Conservation (phyloP, 805 yeast species). For the Yueomyces sp. region DNA sequence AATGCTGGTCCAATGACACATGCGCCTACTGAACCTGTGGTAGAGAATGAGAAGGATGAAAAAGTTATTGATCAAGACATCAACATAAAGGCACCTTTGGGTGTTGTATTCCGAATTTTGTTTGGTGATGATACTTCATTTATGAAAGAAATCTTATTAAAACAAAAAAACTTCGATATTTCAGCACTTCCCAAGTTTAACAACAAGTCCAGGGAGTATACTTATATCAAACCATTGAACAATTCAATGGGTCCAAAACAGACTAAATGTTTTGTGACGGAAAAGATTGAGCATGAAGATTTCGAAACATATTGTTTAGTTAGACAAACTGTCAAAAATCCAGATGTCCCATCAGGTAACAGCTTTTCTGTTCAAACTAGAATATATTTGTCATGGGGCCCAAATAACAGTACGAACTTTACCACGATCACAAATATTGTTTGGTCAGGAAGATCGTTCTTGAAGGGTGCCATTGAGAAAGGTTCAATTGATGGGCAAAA, state of each 20-base stretch:
- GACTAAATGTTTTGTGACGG: slow-evolving; percentile 48
- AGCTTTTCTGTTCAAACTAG: slow-evolving; percentile 51
- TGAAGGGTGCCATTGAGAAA: slow-evolving; percentile 63
- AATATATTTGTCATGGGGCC: slow-evolving; percentile 51
- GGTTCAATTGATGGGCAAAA: slow-evolving; percentile 69
- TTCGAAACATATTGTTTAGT: slow-evolving; percentile 31
- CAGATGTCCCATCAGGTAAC: slow-evolving; percentile 67
- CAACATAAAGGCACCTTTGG: slow-evolving; percentile 47
- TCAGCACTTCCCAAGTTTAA: slow-evolving; percentile 35
- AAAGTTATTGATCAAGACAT: slow-evolving; percentile 38
- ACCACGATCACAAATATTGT: slow-evolving; percentile 44
- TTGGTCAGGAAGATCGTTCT: slow-evolving; percentile 69
- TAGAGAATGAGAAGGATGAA: slow-evolving; percentile 35
- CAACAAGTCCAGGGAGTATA: slow-evolving; percentile 32
- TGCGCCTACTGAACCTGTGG: slow-evolving; percentile 31
- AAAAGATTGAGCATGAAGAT: slow-evolving; percentile 38
- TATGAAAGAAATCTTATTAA: slow-evolving; percentile 32
- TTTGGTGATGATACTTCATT: slow-evolving; percentile 50
- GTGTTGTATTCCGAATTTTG: slow-evolving; percentile 42
- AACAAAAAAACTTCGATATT: slow-evolving; percentile 51
- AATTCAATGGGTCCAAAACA: slow-evolving; percentile 64
- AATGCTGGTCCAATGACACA: slow-evolving; percentile 28
- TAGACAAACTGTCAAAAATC: slow-evolving; percentile 44
- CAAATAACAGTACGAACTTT: slow-evolving; percentile 38
- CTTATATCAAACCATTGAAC: slow-evolving; percentile 45